Base-by-base conservation (phyloP, 176 grass and related monocot species). In the Hyparrhenia diplandra region DNA sequence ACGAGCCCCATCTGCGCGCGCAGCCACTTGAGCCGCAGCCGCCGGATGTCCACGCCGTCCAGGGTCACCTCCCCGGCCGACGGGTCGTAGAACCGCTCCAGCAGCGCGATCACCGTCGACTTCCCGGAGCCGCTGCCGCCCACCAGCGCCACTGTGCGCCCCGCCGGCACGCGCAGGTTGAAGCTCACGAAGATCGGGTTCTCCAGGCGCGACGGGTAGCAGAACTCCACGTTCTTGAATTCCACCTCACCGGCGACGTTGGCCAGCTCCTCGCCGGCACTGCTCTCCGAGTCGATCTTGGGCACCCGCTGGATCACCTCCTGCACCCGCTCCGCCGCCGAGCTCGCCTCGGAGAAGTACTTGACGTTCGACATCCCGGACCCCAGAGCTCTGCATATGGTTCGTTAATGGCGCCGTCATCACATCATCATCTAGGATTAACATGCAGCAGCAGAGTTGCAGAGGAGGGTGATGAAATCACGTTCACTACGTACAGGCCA, bases 21-120 rank as follows among this genome's bases (percentile, higher is more conserved):
- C 68, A 99, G 74, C 96, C 96, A 99, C 95, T 99, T 99, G 52
- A 99, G 96, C 34, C 85, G 78, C 10, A 99, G 87, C 80, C 59
- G 84, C 75, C 87, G 82, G 85, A 95, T 91, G 83, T 95, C 87
- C 12, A 93, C 83, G 39, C 93, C 90, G 75, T 99, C 96, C 1
- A 99, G 6, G 9, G 83, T 34, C 54, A 99, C 89, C 89, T 87
- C 92, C 2, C 96, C 96, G 4, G 46, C 89, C 0, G 82, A 68
- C 21, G 96, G 96, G 65, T 99, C 92, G 32, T 99, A 99, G 82
- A 99, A 99, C 62, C 96, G 75, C 80, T 99, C 90, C 46, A 99
- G 72, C 17, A 99, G 89, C 0, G 93, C 92, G 74, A 99, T 89
- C 96, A 95, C 96, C 23, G 96, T 99, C 5, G 96, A 99, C 71